A percentile compares a stretch with the other conserved stretches of the same genome.
These are phyloP conservation scores for Cucumis melo DNA, from an alignment of 306 rosid genomes.

Conservation along the genomic window DNA sequence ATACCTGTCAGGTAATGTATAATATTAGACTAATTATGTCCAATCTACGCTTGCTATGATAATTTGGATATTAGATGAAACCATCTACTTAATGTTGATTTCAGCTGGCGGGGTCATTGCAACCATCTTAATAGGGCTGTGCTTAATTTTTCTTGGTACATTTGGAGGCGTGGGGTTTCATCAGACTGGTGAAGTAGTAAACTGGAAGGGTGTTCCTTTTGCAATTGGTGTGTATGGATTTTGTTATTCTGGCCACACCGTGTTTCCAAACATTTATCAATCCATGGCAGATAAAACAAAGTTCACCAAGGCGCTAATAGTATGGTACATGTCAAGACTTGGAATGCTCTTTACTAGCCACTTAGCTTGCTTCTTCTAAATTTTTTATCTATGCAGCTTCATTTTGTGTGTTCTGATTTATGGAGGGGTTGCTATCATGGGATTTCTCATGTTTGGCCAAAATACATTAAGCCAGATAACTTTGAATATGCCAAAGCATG, in stretches of 20 bases:
- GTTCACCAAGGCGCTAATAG: conserved; percentile 33
- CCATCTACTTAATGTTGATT: conserved; percentile 6
- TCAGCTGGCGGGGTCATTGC: conserved; percentile 69
- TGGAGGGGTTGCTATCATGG: conserved; percentile 49
- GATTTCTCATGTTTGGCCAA: conserved; percentile 72
- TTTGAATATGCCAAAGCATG: conserved; percentile 46
- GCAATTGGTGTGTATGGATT: conserved; percentile 71
- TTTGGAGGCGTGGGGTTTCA: conserved; percentile 45
- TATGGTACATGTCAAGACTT: conserved; percentile 18
- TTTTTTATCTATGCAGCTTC: conserved; percentile 26
- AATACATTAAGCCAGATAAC: conserved; percentile 51
- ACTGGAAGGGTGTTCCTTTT: conserved; percentile 64
- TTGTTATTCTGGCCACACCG: conserved; percentile 72
- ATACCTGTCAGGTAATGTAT: conserved; percentile 48
- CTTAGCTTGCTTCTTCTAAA: not conserved
- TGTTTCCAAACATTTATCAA: conserved; percentile 71
- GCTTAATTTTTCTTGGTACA: conserved; percentile 32
- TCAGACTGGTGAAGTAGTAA: conserved; percentile 23
- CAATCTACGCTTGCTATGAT: not conserved
- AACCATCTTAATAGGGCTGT: conserved; percentile 27
- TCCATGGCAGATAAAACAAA: conserved; percentile 66
- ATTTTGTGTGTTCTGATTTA: conserved; percentile 36
- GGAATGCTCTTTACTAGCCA: not conserved
- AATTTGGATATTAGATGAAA: not conserved
- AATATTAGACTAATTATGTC: not conserved